phyloP scores from a whole-genome alignment of 208 protist species.

The Lotmaria passim region DNA sequence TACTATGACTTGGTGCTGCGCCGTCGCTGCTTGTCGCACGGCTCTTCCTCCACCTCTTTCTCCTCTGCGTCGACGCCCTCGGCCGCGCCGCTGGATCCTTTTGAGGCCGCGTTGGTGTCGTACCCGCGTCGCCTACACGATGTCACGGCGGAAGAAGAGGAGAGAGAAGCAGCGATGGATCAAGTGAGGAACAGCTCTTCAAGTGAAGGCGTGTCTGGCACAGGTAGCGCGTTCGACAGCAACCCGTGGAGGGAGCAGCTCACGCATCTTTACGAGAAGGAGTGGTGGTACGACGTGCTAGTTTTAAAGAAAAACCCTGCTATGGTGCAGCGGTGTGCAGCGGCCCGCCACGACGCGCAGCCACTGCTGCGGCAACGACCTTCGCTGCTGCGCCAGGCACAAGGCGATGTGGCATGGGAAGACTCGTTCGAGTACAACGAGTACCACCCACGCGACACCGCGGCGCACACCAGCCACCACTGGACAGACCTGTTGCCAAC shows the following conservation, averaged over 20 bases:
- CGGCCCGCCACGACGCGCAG: background rate
- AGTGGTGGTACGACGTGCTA: conserved; percentile 63
- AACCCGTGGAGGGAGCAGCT: conserved; percentile 18
- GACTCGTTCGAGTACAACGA: conserved; percentile 86
- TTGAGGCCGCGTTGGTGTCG: conserved; percentile 5
- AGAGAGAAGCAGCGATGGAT: background rate
- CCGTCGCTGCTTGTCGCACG: conserved; percentile 35
- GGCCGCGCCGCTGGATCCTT: background rate
- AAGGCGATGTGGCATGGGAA: conserved; percentile 46
- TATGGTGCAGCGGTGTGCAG: conserved; percentile 12
- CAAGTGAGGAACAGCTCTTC: background rate
- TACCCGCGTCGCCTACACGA: conserved; percentile 1
- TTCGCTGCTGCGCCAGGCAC: background rate
- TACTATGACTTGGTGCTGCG: conserved; percentile 67
- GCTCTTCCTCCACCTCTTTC: background rate
- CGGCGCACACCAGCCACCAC: conserved; percentile 48
- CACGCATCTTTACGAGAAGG: conserved; percentile 1
- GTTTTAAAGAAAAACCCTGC: conserved; percentile 53
- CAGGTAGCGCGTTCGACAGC: background rate
- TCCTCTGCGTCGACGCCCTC: background rate
- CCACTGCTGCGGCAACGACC: background rate
- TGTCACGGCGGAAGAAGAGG: background rate
- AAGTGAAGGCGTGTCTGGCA: background rate
- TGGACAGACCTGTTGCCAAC: conserved; percentile 78
- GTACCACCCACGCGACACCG: conserved; percentile 61